Base-by-base conservation (phyloP, 345 rosid genomes). In the Populus pruinosa region DNA sequence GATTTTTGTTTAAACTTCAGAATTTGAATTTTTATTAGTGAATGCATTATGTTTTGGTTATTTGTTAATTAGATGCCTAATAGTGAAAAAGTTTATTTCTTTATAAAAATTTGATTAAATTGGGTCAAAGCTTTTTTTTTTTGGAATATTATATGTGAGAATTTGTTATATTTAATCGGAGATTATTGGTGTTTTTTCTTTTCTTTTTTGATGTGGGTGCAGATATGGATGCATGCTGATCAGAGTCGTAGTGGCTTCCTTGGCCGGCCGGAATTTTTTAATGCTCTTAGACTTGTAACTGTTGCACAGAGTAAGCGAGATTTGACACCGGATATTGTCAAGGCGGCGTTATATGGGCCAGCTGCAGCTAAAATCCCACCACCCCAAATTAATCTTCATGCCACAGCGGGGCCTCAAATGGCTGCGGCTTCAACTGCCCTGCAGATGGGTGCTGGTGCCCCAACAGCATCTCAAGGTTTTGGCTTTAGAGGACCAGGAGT, bases 241-340 rank as follows among this genome's bases (percentile, higher is more conserved):
- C 90, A 91, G 85, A 85, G 87, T 67, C 91, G 35, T 50, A 88
- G 77, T 67, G 96, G 97, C 73, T 92, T 86, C 86, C 97, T 95
- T 81, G 98, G 91, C 62, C 93, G 90, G 70, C 87, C 88, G 39
- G 98, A 95, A 81, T 95, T 95, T 82, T 89, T 74, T 77, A 93
- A 95, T 81, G 92, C 96, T 81, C 92, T 95, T 80, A 95, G 84
- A 80, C 97, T 95, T 83, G 97, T 91, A n/a, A 95, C 99, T 20
- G 99, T 95, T 71, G 98, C 96, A 50, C 99, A 95, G 85, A 95
- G 96, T 80, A 93, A 92, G 90, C 87, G 98, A 75, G 98, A 93
- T 39, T 75, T 95, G 80, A 92, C 99, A 5, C 94, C 97, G 21
- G 99, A 95, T 39, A 93, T 95, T 80, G 98, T 93, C 73, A 95